These are phyloP conservation scores for Neocatenulostroma microsporum DNA, from an alignment of 2,329 filamentous ascomycete genomes.

Conservation along the genomic window DNA sequence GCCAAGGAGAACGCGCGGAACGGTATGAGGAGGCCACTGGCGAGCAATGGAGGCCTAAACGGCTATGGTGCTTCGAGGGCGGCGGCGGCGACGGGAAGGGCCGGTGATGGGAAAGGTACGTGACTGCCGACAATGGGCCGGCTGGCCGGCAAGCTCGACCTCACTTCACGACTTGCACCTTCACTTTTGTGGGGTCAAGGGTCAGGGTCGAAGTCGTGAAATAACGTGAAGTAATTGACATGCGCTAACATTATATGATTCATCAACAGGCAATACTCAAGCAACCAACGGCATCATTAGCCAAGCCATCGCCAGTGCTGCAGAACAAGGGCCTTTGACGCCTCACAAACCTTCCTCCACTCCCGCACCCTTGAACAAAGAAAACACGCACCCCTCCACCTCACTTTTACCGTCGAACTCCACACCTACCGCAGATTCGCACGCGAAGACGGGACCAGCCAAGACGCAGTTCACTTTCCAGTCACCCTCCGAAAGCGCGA, in stretches of 20 bases:
- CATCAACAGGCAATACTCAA: too few relatives aligned
- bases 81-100: too few relatives aligned
- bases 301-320: slow-evolving; percentile 81
- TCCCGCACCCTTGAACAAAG: slow-evolving; percentile 46
- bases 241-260: too few relatives aligned
- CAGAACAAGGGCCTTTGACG: slow-evolving; percentile 53
- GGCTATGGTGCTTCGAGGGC: too few relatives aligned
- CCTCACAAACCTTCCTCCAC: slow-evolving; percentile 36
- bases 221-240: too few relatives aligned
- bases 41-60: slow-evolving; percentile 21
- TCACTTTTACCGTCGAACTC: slow-evolving; percentile 61
- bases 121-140: too few relatives aligned
- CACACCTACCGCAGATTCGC: slow-evolving; percentile 34
- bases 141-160: too few relatives aligned
- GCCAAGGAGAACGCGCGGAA: slow-evolving; percentile 21
- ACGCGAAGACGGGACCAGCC: slow-evolving; percentile 56
- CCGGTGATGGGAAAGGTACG: too few relatives aligned
- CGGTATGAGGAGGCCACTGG: slow-evolving; percentile 34
- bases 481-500: slow-evolving; percentile 81
- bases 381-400: slow-evolving; percentile 58
- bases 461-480: slow-evolving; percentile 95
- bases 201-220: too few relatives aligned
- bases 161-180: too few relatives aligned
- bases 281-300: slow-evolving; percentile 72
- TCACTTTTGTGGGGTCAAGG: too few relatives aligned